Evolutionary conservation across 2,329 filamentous ascomycete species (phyloP).

Genomic region (Trichoderma guizhouense): DNA sequence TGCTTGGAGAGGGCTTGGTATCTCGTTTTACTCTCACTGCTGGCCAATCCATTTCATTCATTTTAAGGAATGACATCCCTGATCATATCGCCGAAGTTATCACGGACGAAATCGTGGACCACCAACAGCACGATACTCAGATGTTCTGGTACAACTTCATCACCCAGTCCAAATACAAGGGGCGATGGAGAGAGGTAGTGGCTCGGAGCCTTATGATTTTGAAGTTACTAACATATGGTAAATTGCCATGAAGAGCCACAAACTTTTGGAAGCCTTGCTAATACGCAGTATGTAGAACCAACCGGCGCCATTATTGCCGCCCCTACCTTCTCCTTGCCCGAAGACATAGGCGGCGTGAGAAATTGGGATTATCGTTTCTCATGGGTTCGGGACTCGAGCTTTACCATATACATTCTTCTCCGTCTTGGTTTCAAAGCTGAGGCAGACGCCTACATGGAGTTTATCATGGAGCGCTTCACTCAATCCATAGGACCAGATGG

Average conservation of each 20-base stretch:
- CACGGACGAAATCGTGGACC: slow-evolving; percentile 55
- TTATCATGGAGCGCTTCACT: slow-evolving; percentile 69
- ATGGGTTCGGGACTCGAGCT: slow-evolving; percentile 75
- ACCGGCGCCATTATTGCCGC: slow-evolving; percentile 75
- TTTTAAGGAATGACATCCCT: slow-evolving; percentile 60
- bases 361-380: slow-evolving; percentile 75
- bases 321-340: slow-evolving; percentile 73
- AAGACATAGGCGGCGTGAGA: slow-evolving; percentile 65
- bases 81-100: slow-evolving; percentile 57
- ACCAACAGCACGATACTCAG: slow-evolving; percentile 66
- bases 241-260: neutral
- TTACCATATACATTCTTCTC: slow-evolving; percentile 74
- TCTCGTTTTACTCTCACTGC: slow-evolving; percentile 59
- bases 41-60: slow-evolving; percentile 66
- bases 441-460: slow-evolving; percentile 74
- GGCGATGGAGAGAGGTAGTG: slow-evolving; percentile 70
- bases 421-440: slow-evolving; percentile 73
- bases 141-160: slow-evolving; percentile 74
- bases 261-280: neutral
- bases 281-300: slow-evolving; percentile 48
- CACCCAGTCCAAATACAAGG: slow-evolving; percentile 65
- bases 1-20: slow-evolving; percentile 61
- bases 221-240: slow-evolving; percentile 67
- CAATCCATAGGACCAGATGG: slow-evolving; percentile 58
- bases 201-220: slow-evolving; percentile 68